A percentile compares a stretch with the other conserved stretches of the same genome.
Evolutionary conservation across 352 stramenopile genomes (phyloP).

Genomic region (Thalassiosira livingstoniorum): DNA sequence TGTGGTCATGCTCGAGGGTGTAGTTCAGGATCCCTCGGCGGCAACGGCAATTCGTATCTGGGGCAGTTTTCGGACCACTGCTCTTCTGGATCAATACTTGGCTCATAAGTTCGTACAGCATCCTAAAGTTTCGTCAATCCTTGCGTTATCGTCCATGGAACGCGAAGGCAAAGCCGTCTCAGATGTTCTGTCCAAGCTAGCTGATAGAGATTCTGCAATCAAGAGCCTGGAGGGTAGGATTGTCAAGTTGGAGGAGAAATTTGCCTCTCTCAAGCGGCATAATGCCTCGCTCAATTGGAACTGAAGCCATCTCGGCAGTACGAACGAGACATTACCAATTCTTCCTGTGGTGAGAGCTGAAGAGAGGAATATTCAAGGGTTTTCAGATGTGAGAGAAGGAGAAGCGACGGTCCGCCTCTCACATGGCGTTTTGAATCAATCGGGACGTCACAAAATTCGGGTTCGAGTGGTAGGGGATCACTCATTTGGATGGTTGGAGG

Average conservation of each 20-base stretch:
- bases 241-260: background rate
- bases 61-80: background rate
- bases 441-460: background rate
- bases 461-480: background rate
- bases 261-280: background rate
- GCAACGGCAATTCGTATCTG: background rate
- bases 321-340: too few species aligned
- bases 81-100: constrained; percentile 3
- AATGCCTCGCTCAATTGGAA: too few species aligned
- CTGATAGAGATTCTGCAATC: background rate
- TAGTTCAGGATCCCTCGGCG: too few species aligned
- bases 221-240: background rate
- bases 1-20: background rate
- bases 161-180: background rate
- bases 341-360: too few species aligned
- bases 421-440: too few species aligned
- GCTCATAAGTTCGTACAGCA: background rate
- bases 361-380: too few species aligned
- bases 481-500: background rate
- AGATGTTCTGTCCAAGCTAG: background rate
- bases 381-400: too few species aligned
- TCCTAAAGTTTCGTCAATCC: constrained; percentile 15
- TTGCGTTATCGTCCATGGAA: background rate
- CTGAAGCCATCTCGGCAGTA: too few species aligned
- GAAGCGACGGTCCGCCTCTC: too few species aligned